These are phyloP conservation scores for Mycena venus DNA, from an alignment of 768 basidiomycete genomes.

Conservation along the genomic window DNA sequence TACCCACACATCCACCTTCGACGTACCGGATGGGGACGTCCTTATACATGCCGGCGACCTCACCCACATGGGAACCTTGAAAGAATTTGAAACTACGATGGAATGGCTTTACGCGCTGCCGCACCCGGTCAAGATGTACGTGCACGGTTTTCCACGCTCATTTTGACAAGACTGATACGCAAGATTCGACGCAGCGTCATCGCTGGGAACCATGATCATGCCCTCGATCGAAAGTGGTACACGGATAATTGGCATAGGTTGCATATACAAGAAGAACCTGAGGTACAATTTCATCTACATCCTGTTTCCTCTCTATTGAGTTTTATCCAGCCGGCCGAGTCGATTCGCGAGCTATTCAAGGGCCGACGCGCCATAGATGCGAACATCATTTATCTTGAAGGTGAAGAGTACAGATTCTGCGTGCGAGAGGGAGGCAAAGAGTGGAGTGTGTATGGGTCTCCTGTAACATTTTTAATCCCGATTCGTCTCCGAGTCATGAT, in stretches of 20 bases:
- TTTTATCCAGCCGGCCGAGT: conserved; percentile 13
- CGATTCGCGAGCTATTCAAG: conserved; percentile 49
- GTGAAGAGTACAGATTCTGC: conserved; percentile 57
- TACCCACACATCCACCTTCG: conserved; percentile 19
- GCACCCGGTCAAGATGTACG: conserved; percentile 24
- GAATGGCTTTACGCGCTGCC: conserved; percentile 67
- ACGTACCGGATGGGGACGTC: conserved; percentile 70
- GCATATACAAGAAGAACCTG: background rate
- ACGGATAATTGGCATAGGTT: conserved; percentile 40
- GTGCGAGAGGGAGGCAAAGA: conserved; percentile 50
- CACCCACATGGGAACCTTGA: conserved; percentile 61
- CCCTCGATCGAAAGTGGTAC: conserved; percentile 57
- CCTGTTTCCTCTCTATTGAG: conserved; percentile 15
- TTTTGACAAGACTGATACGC: background rate
- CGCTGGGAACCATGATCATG: conserved; percentile 78
- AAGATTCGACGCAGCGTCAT: conserved; percentile 65
- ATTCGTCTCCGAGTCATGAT: background rate
- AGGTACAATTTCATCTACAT: background rate
- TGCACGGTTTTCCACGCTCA: background rate
- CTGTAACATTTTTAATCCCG: conserved; percentile 59
- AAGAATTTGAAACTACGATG: conserved; percentile 62
- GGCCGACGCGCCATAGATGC: conserved; percentile 49
- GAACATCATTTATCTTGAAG: conserved; percentile 70
- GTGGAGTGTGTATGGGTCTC: conserved; percentile 79
- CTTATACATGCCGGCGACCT: conserved; percentile 78